Evolutionary conservation across 2,329 filamentous ascomycete genomes (phyloP).

Genomic region (Chaetomium olivaceum): DNA sequence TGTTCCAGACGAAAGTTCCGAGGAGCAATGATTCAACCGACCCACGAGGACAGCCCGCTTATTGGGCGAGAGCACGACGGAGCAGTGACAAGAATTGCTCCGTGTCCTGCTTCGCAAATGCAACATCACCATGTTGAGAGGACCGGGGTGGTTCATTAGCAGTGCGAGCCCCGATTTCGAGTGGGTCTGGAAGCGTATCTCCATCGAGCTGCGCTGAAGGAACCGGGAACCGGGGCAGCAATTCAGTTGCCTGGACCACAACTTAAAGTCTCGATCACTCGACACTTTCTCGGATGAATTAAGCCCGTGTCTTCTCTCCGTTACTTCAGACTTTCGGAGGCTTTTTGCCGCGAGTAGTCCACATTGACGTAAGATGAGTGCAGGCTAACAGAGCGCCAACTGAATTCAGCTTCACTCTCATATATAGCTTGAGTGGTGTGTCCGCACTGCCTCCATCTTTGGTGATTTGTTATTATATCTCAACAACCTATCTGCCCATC

Average conservation of each 20-base stretch:
- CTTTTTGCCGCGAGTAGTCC: background rate
- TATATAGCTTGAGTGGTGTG: background rate
- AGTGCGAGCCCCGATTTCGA: background rate
- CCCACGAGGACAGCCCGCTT: background rate
- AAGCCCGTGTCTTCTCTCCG: background rate
- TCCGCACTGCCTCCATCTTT: background rate
- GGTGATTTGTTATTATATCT: background rate
- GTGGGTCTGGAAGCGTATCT: background rate
- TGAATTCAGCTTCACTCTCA: background rate
- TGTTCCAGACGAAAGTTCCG: background rate
- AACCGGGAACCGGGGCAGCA: background rate
- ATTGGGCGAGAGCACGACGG: slow-evolving; percentile 19
- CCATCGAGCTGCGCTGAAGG: background rate
- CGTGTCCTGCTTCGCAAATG: background rate
- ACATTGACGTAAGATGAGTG: background rate
- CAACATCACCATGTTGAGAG: background rate
- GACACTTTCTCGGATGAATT: background rate
- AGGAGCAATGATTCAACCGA: slow-evolving; percentile 20
- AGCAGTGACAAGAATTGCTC: slow-evolving; percentile 9
- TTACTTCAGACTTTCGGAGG: background rate
- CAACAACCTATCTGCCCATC: background rate
- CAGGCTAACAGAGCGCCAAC: background rate
- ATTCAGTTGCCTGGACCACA: background rate
- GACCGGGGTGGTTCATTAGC: background rate
- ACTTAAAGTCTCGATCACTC: background rate